Conservation (phyloP, 768 basidiomycete species). For the Pulveroboletus sp. region DNA sequence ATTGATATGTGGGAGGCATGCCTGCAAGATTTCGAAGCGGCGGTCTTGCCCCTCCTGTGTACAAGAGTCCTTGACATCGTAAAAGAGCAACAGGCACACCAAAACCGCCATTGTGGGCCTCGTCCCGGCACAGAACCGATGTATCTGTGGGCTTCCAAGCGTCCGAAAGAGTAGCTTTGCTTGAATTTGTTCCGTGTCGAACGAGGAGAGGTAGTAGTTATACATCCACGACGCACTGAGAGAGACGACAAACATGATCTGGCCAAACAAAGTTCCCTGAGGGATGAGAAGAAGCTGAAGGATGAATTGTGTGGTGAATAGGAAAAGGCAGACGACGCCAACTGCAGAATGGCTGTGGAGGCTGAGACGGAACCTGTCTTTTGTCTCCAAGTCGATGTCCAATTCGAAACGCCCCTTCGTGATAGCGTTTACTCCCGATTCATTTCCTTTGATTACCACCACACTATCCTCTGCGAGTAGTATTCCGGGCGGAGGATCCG, state of each 20-base stretch:
- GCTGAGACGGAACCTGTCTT: no score
- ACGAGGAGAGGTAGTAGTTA: constrained; percentile 26
- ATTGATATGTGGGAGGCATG: constrained; percentile 15
- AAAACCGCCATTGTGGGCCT: constrained; percentile 19
- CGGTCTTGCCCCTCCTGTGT: constrained; percentile 13
- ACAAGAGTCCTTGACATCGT: constrained; percentile 7
- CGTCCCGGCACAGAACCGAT: constrained; percentile 15
- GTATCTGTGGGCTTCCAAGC: constrained; percentile 11
- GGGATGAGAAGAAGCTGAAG: constrained; percentile 33
- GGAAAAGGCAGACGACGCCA: constrained; percentile 22
- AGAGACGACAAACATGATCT: constrained; percentile 33
- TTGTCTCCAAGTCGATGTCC: constrained; percentile 4
- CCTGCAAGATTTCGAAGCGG: constrained; percentile 11
- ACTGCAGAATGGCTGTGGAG: constrained; percentile 7
- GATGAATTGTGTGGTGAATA: constrained; percentile 30
- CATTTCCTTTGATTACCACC: constrained; percentile 28
- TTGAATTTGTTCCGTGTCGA: constrained; percentile 7
- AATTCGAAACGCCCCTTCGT: constrained; percentile 28
- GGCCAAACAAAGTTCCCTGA: constrained; percentile 32
- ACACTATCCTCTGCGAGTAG: constrained; percentile 17
- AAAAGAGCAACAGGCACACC: constrained; percentile 15
- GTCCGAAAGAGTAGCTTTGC: constrained; percentile 14
- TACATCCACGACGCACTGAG: constrained; percentile 35
- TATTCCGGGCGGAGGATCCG: constrained; percentile 23
- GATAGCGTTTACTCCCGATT: constrained; percentile 25